Conservation (phyloP, 129 eudicot species). For the Helianthus annuus region DNA sequence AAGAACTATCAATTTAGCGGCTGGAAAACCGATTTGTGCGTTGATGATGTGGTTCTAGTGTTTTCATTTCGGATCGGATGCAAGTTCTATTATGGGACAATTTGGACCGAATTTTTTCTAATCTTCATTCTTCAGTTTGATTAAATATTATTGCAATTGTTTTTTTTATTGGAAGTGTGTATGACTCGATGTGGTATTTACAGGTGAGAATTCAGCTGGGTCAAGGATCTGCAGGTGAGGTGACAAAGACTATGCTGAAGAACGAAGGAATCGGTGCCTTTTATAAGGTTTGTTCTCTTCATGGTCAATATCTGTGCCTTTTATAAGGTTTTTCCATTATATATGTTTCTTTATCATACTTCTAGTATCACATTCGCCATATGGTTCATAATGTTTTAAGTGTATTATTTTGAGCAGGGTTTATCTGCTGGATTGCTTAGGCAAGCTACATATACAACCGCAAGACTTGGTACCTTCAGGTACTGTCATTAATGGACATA, state of each 20-base stretch:
- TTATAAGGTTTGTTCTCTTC: conserved; percentile 63
- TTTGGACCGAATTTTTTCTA: conserved; percentile 2
- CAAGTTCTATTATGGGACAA: background rate
- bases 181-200: conserved; percentile 3
- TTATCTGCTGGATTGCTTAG: conserved; percentile 95
- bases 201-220: conserved; percentile 96
- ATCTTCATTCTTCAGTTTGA: background rate
- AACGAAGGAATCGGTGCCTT: conserved; percentile 88
- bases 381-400: background rate
- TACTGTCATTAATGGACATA: conserved; percentile 15
- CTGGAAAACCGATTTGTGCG: too few relatives aligned
- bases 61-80: background rate
- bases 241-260: conserved; percentile 80
- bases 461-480: conserved; percentile 86
- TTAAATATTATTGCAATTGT: background rate
- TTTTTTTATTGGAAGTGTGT: conserved; percentile 4
- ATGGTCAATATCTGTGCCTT: background rate
- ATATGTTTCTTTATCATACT: background rate
- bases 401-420: conserved; percentile 53
- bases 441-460: conserved; percentile 97
- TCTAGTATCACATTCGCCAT: background rate
- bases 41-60: background rate
- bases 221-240: conserved; percentile 82
- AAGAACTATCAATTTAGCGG: too few relatives aligned
- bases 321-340: background rate